These are phyloP conservation scores for Glaciozyma martinii DNA, from an alignment of 768 basidiomycete species.

Conservation along the genomic window DNA sequence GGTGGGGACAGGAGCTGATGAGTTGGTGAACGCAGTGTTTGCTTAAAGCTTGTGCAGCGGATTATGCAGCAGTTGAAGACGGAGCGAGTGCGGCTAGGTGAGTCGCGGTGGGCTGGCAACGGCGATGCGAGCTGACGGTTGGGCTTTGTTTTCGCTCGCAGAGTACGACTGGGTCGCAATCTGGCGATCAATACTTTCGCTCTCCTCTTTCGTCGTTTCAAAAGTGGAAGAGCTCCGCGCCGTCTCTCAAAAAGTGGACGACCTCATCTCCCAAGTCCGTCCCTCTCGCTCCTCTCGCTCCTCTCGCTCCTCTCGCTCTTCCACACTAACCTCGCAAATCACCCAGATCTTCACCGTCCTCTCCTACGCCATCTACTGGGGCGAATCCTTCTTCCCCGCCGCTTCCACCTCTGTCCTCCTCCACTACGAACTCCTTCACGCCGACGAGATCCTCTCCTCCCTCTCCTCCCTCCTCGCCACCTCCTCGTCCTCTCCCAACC, in stretches of 20 bases:
- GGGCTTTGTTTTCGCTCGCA: neutral
- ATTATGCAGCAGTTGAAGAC: constrained; percentile 27
- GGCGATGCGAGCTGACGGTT: neutral
- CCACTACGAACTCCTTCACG: constrained; percentile 12
- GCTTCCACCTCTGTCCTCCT: neutral
- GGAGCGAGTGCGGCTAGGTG: constrained; percentile 15
- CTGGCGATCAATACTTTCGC: constrained; percentile 25
- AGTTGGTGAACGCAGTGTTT: constrained; percentile 3
- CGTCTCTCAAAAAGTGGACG: constrained; percentile 2
- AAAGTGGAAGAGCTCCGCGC: constrained; percentile 4
- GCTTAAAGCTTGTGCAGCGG: constrained; percentile 16
- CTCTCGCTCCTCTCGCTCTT: neutral
- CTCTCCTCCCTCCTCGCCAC: constrained; percentile 24
- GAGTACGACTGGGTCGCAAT: constrained; percentile 23
- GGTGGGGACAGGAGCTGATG: neutral
- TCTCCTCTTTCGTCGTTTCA: constrained; percentile 19
- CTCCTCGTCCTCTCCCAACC: neutral
- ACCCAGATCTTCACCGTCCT: constrained; percentile 26
- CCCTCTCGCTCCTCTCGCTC: neutral
- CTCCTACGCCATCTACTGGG: constrained; percentile 29
- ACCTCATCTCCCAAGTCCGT: constrained; percentile 22
- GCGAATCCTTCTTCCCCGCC: constrained; percentile 18
- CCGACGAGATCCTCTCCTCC: neutral
- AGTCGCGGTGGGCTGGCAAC: neutral
- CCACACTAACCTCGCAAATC: neutral